These are phyloP conservation scores for Phialophora verrucosa DNA, from an alignment of 2,329 filamentous ascomycete species.

Conservation along the genomic window DNA sequence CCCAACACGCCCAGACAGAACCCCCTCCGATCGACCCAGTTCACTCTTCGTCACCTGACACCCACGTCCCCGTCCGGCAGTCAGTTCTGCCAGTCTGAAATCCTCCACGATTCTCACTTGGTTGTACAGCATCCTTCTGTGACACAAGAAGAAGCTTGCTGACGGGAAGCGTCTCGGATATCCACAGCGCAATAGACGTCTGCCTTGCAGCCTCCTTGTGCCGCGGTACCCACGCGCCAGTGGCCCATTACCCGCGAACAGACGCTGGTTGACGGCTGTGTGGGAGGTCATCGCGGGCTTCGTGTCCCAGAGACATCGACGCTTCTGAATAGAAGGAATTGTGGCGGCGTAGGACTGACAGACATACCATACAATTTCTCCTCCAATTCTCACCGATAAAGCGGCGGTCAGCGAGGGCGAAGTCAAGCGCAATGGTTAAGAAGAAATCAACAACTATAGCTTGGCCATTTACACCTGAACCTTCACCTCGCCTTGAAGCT, in stretches of 20 bases:
- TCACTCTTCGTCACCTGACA: neutral
- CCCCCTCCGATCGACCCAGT: constrained; percentile 6
- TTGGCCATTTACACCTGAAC: constrained; percentile 47
- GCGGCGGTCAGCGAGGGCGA: constrained; percentile 19
- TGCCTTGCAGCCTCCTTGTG: constrained; percentile 13
- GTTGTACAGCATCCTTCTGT: constrained; percentile 36
- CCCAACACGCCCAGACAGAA: constrained; percentile 10
- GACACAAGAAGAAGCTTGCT: constrained; percentile 33
- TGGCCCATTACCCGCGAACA: neutral
- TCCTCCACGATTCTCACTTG: constrained; percentile 5
- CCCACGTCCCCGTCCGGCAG: neutral
- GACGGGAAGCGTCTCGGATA: constrained; percentile 27
- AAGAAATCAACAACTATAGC: constrained; percentile 41
- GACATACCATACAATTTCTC: constrained; percentile 2
- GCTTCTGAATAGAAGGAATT: neutral
- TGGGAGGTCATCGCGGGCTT: neutral
- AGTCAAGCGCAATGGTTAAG: constrained; percentile 40
- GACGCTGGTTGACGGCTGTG: no score
- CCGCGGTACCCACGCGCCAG: neutral
- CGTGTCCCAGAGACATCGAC: neutral
- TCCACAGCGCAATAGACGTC: constrained; percentile 15
- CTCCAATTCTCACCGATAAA: constrained; percentile 6
- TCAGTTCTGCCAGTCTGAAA: neutral
- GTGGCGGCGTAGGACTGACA: neutral
- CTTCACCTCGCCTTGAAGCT: constrained; percentile 54